Evolutionary conservation across 371 early-diverging fungal species (phyloP).

Genomic region (Syncephalastrum monosporum): DNA sequence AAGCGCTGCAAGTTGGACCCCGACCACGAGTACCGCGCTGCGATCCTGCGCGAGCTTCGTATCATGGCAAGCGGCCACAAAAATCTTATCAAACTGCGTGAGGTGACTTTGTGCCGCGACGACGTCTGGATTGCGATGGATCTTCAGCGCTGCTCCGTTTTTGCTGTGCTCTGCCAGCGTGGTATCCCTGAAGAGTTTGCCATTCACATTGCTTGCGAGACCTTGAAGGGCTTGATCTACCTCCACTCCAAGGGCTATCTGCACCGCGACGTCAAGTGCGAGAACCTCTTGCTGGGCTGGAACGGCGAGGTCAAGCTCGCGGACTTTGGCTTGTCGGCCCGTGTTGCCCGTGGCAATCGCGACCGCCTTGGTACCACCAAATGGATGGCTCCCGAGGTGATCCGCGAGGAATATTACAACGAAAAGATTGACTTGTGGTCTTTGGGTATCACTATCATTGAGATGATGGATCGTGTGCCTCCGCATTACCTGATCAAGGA

Average conservation of each 20-base stretch:
- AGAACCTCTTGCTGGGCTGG: conserved; percentile 94
- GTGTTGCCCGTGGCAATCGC: conserved; percentile 51
- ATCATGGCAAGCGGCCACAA: conserved; percentile 51
- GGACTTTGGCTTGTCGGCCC: conserved; percentile 48
- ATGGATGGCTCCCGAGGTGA: conserved; percentile 96
- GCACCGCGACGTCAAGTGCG: conserved; percentile 96
- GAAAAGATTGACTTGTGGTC: conserved; percentile 96
- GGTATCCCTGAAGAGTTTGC: conserved; percentile 51
- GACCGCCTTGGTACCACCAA: conserved; percentile 96
- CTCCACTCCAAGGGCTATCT: conserved; percentile 95
- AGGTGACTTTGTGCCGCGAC: conserved; percentile 47
- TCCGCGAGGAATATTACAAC: conserved; percentile 84
- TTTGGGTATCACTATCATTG: conserved; percentile 76
- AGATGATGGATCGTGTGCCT: conserved; percentile 57
- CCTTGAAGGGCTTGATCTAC: conserved; percentile 79
- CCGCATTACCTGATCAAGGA: conserved; percentile 52
- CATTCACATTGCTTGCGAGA: conserved; percentile 42
- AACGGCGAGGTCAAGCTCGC: conserved; percentile 94
- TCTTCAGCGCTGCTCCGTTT: conserved; percentile 46
- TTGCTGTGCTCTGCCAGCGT: conserved; percentile 50
- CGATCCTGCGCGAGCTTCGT: conserved; percentile 46
- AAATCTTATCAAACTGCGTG: conserved; percentile 44
- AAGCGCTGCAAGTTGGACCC: conserved; percentile 49
- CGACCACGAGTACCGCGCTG: conserved; percentile 49
- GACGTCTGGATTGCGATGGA: conserved; percentile 58